phyloP scores from a whole-genome alignment of 768 basidiomycete species.

The Phylloporus arenicola region DNA sequence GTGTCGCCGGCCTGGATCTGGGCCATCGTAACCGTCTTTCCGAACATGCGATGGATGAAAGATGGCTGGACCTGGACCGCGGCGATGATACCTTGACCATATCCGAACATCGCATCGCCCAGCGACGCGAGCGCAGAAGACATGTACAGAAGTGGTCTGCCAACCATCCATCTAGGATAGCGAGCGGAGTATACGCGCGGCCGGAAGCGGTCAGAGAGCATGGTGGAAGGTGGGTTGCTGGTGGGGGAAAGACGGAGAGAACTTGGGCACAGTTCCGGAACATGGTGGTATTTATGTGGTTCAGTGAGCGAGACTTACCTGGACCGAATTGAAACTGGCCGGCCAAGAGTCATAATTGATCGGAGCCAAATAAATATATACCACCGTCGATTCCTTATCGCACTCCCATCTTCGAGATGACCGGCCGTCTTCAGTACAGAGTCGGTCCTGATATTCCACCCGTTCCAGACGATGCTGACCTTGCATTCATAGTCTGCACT shows the following conservation, averaged over 20 bases:
- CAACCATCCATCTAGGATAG: conserved; percentile 51
- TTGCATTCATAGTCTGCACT: conserved; percentile 54
- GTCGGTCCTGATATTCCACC: conserved; percentile 28
- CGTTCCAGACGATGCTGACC: conserved; percentile 9
- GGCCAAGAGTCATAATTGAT: too few relatives aligned
- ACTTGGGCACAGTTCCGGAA: not conserved
- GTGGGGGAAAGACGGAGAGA: not conserved
- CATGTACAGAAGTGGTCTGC: conserved; percentile 43
- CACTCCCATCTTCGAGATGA: conserved; percentile 36
- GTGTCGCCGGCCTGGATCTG: conserved; percentile 40
- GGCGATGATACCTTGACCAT: conserved; percentile 49
- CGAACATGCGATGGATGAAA: conserved; percentile 47
- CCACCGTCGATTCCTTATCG: not conserved
- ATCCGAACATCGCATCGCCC: conserved; percentile 54
- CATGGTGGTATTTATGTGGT: conserved; percentile 21
- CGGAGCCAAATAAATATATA: conserved; percentile 8
- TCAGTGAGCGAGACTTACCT: conserved; percentile 13
- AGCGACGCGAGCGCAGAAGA: conserved; percentile 51
- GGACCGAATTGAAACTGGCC: conserved; percentile 17
- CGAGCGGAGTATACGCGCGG: conserved; percentile 39
- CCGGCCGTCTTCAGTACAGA: conserved; percentile 65
- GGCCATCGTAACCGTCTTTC: conserved; percentile 37
- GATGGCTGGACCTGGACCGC: conserved; percentile 48
- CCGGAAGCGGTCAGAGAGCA: conserved; percentile 27
- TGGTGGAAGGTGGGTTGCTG: conserved; percentile 14